These are phyloP conservation scores for Geoglossum cookeanum DNA, from an alignment of 2,329 filamentous ascomycete genomes.

Conservation along the genomic window DNA sequence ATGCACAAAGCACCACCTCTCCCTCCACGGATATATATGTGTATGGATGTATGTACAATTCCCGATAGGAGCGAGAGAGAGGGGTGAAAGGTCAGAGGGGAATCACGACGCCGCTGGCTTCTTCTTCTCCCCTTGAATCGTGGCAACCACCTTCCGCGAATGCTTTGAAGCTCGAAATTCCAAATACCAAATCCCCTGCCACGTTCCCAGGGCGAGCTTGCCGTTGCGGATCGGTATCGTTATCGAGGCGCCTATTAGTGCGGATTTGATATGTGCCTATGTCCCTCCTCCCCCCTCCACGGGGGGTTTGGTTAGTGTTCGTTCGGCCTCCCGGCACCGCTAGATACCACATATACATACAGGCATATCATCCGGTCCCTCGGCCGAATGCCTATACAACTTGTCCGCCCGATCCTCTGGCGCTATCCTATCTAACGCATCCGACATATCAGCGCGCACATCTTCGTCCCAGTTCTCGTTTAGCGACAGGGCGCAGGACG, in stretches of 20 bases:
- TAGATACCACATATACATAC: conserved; percentile 25
- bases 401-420: conserved; percentile 59
- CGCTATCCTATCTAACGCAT: conserved; percentile 78
- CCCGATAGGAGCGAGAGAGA: no score
- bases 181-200: conserved; percentile 71
- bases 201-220: conserved; percentile 45
- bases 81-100: no score
- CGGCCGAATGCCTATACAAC: conserved; percentile 71
- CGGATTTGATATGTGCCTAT: conserved; percentile 81
- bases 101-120: no score
- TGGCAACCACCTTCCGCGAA: conserved; percentile 67
- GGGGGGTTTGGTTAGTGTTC: neutral
- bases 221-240: conserved; percentile 84
- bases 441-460: conserved; percentile 84
- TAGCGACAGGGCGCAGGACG: conserved; percentile 69
- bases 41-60: no score
- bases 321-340: neutral
- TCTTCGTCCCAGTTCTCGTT: conserved; percentile 85
- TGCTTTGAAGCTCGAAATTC: conserved; percentile 70
- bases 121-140: conserved; percentile 70
- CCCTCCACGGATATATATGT: no score
- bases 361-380: conserved; percentile 88
- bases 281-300: no score
- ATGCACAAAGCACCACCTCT: no score
- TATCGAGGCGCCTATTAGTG: conserved; percentile 72